A percentile compares a stretch with the other conserved stretches of the same genome.
phyloP scores from a whole-genome alignment of 176 grass and related monocot species.

The Carex littledalei region DNA sequence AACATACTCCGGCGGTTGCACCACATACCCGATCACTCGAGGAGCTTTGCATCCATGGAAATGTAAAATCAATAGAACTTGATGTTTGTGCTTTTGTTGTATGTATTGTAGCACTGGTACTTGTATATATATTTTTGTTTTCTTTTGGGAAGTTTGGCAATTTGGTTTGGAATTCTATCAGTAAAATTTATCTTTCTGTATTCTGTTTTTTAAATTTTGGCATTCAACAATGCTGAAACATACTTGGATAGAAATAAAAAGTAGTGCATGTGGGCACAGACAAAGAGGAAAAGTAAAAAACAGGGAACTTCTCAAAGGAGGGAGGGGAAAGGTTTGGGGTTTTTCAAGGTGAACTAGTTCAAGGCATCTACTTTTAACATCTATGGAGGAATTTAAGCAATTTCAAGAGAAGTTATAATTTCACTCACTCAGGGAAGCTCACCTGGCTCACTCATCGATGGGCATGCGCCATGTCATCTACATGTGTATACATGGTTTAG shows the following conservation, averaged over 20 bases:
- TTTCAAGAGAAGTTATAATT: no score
- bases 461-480: no score
- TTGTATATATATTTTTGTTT: background rate
- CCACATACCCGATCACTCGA: conserved; percentile 52
- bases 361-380: background rate
- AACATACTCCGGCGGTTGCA: conserved; percentile 71
- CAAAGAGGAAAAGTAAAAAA: background rate
- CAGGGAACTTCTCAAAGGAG: background rate
- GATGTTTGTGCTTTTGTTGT: background rate
- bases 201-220: background rate
- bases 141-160: background rate
- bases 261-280: background rate
- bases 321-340: background rate
- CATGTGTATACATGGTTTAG: no score
- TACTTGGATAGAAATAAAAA: background rate
- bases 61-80: conserved; percentile 17
- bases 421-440: no score
- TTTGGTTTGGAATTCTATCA: background rate
- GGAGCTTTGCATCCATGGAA: conserved; percentile 39
- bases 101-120: background rate
- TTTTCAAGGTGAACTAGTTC: background rate
- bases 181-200: background rate
- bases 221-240: background rate
- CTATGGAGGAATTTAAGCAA: no score
- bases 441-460: no score